A percentile compares a stretch with the other conserved stretches of the same genome.
Evolutionary conservation across 2,329 filamentous ascomycete genomes (phyloP).

Genomic region (Graphilbum sp.): DNA sequence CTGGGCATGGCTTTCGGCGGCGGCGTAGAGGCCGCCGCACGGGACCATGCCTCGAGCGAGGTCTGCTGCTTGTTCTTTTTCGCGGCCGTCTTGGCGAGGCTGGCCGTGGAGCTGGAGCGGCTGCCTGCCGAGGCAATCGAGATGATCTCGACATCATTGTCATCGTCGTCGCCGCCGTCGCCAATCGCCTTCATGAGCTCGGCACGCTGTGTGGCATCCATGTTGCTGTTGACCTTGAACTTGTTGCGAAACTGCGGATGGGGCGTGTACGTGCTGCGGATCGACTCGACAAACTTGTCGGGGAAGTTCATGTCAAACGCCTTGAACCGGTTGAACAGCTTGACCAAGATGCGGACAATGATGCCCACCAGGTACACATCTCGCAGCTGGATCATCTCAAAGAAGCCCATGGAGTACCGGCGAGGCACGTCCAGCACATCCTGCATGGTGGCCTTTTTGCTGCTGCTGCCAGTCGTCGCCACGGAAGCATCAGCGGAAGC

Average conservation of each 20-base stretch:
- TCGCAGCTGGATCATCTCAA: conserved; percentile 78
- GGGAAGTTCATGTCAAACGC: conserved; percentile 60
- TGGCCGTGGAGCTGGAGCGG: conserved; percentile 9
- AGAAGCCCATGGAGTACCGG: conserved; percentile 48
- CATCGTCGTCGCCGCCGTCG: conserved; percentile 36
- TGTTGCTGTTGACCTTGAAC: conserved; percentile 55
- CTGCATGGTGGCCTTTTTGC: conserved; percentile 17
- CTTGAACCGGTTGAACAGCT: conserved; percentile 67
- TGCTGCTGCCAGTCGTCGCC: conserved; percentile 9
- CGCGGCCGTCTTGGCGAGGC: too few species aligned
- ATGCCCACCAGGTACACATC: conserved; percentile 74
- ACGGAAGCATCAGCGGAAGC: too few species aligned
- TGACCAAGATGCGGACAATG: conserved; percentile 66
- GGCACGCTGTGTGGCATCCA: conserved; percentile 69
- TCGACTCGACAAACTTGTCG: conserved; percentile 27
- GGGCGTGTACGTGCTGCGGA: conserved; percentile 51
- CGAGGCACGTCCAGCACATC: conserved; percentile 48
- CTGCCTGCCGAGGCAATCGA: conserved; percentile 18
- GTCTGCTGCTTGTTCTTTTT: conserved; percentile 13
- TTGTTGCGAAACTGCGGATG: conserved; percentile 35
- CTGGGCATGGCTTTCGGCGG: background rate
- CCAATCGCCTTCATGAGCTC: conserved; percentile 53
- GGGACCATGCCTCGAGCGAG: conserved; percentile 10
- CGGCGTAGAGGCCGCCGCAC: background rate
- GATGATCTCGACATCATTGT: conserved; percentile 15